These are phyloP conservation scores for Osmozyma mogii DNA, from an alignment of 805 yeast species.

Conservation along the genomic window DNA sequence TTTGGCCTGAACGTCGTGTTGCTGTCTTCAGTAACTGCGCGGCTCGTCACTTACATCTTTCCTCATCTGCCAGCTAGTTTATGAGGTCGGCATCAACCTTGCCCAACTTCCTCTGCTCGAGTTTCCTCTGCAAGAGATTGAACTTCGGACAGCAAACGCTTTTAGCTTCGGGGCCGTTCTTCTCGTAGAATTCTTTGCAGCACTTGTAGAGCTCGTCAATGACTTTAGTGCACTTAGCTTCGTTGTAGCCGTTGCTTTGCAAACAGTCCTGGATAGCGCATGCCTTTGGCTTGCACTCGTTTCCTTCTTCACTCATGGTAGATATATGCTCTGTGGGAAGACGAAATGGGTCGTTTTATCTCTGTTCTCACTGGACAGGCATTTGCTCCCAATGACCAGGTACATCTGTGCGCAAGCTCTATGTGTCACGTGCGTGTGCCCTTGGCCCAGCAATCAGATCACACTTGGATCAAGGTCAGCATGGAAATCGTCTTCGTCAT, in stretches of 20 bases:
- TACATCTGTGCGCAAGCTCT: too few relatives aligned
- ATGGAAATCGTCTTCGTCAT: slow-evolving; percentile 47
- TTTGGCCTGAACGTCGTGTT: slow-evolving; percentile 55
- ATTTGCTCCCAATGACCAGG: too few relatives aligned
- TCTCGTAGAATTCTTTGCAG: slow-evolving; percentile 57
- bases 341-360: too few relatives aligned
- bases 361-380: too few relatives aligned
- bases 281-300: slow-evolving; percentile 70
- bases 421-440: too few relatives aligned
- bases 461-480: slow-evolving; percentile 39
- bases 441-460: slow-evolving; percentile 6
- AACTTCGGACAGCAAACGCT: slow-evolving; percentile 79
- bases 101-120: slow-evolving; percentile 54
- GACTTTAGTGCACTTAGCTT: slow-evolving; percentile 59
- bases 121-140: slow-evolving; percentile 49
- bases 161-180: slow-evolving; percentile 49
- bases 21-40: slow-evolving; percentile 44
- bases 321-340: too few relatives aligned
- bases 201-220: slow-evolving; percentile 72
- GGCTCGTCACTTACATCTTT: slow-evolving; percentile 63
- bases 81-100: slow-evolving; percentile 50
- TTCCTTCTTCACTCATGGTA: too few relatives aligned
- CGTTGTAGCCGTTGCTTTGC: slow-evolving; percentile 53
- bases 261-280: slow-evolving; percentile 82
- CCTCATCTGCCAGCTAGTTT: not conserved